Evolutionary conservation across 1,284 basidiomycete genomes (phyloP), one percentile per base, ranked within the genome.

Genomic region (Pseudozyma hubeiensis): DNA sequence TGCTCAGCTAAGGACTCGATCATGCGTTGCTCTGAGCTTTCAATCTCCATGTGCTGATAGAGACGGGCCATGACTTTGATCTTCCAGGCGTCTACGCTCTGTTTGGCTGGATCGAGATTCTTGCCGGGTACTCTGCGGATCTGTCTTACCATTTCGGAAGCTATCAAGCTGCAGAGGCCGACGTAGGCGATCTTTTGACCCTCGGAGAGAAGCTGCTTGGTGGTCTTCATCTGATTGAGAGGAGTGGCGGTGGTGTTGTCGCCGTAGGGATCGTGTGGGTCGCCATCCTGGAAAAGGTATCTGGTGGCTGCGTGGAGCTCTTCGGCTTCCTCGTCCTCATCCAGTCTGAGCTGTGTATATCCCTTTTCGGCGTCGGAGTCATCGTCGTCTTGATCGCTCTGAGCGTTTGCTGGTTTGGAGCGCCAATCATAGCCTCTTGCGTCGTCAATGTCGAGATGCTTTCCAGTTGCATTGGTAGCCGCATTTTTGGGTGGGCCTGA

Each of bases 11-110:
- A 56, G 8, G 81, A 82, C 37, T 83, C 79, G 57, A 84, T 84
- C 82, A 84, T 84, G n/a, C 53, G 52, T 66, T 84, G 81, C 58
- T 84, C 81, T 34, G 64, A 57, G 13, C 59, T 51, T 39, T 84
- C 82, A 19, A 84, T 82, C 44, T 82, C 82, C 75, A 84, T 81
- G 59, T 84, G 82, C 63, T 83, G 81, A 52, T 79, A 84, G 46
- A 84, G 67, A 31, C 82, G 78, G 33, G 81, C 75, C 78, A 83
- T 81, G 60, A 83, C 80, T 19, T 78, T 79, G 51, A 81, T 40
- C 8, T 70, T 64, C 82, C 82, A 84, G 48, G 77, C 63, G 7
- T 80, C 77, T 41, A 73, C 70, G 55, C 76, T 82, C 14, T 72
- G 54, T 34, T 71, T 75, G 24, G 77, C 78, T 0, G 30, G 37